A percentile compares a stretch with the other conserved stretches of the same genome.
Evolutionary conservation across 352 stramenopile species (phyloP).

Genomic region (Pythium plurisporium): DNA sequence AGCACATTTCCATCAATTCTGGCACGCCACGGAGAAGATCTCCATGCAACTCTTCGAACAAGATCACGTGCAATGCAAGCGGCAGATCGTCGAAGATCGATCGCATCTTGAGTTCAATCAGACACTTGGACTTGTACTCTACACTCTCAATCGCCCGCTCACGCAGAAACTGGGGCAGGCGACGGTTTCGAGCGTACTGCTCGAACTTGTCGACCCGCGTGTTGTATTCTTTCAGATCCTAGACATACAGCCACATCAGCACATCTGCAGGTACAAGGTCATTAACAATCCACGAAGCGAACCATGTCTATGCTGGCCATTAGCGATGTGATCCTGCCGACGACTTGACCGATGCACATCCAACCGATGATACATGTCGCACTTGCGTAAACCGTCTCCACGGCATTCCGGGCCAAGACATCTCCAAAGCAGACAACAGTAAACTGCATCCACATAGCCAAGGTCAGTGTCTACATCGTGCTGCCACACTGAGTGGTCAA

Average conservation of each 20-base stretch:
- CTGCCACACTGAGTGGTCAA: neutral
- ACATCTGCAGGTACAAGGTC: neutral
- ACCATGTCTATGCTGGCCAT: constrained; percentile 61
- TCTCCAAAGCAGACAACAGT: constrained; percentile 77
- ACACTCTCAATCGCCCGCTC: constrained; percentile 51
- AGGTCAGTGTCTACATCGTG: neutral
- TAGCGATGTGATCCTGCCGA: constrained; percentile 59
- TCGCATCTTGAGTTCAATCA: constrained; percentile 36
- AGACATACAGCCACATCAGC: neutral
- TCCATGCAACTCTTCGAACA: constrained; percentile 59
- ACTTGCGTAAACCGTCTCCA: constrained; percentile 48
- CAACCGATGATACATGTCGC: constrained; percentile 66
- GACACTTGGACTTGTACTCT: constrained; percentile 48
- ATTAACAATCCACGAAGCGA: neutral
- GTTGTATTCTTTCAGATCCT: constrained; percentile 38
- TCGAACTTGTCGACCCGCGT: constrained; percentile 56
- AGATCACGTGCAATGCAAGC: constrained; percentile 21
- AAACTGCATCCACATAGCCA: constrained; percentile 32
- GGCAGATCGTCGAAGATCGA: constrained; percentile 45
- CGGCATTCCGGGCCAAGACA: constrained; percentile 46
- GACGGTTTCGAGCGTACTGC: constrained; percentile 49
- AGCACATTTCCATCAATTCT: constrained; percentile 25
- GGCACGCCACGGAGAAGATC: constrained; percentile 26
- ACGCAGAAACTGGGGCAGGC: constrained; percentile 36
- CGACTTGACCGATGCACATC: constrained; percentile 72